Evolutionary conservation across 2,329 filamentous ascomycete species (phyloP).

Genomic region (Bipolaris sorokiniana): DNA sequence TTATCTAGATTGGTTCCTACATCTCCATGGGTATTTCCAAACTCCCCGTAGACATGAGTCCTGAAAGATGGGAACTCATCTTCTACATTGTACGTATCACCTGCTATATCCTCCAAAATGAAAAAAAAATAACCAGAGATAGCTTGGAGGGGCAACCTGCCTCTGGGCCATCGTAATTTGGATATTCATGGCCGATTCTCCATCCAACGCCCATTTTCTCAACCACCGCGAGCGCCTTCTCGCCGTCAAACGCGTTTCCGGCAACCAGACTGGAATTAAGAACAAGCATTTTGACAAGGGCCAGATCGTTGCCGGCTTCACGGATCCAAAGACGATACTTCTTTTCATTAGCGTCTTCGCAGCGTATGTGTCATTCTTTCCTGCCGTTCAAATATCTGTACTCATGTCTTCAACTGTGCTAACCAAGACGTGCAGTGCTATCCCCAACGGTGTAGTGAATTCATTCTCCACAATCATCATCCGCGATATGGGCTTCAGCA

Average conservation of each 20-base stretch:
- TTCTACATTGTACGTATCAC: constrained; percentile 58
- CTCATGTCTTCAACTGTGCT: neutral
- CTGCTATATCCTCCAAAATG: too few species aligned
- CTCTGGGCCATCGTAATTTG: constrained; percentile 52
- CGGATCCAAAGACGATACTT: constrained; percentile 51
- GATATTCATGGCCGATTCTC: constrained; percentile 60
- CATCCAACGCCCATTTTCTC: constrained; percentile 33
- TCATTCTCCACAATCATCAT: constrained; percentile 59
- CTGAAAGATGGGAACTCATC: constrained; percentile 50
- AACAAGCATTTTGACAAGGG: constrained; percentile 55
- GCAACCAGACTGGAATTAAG: constrained; percentile 59
- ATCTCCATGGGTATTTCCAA: constrained; percentile 61
- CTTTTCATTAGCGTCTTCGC: constrained; percentile 52
- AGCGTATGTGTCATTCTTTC: constrained; percentile 47
- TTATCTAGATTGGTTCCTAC: constrained; percentile 57
- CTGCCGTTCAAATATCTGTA: too few species aligned
- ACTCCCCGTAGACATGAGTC: constrained; percentile 7
- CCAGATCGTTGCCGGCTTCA: constrained; percentile 55
- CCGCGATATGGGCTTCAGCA: constrained; percentile 80
- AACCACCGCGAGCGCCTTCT: constrained; percentile 22
- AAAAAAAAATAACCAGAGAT: too few species aligned
- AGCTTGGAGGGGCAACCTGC: constrained; percentile 49
- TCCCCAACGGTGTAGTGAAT: constrained; percentile 64
- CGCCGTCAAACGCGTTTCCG: constrained; percentile 51
- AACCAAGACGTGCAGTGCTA: constrained; percentile 12